phyloP scores from a whole-genome alignment of 2,329 filamentous ascomycete species.

The Trichoderma sp. region DNA sequence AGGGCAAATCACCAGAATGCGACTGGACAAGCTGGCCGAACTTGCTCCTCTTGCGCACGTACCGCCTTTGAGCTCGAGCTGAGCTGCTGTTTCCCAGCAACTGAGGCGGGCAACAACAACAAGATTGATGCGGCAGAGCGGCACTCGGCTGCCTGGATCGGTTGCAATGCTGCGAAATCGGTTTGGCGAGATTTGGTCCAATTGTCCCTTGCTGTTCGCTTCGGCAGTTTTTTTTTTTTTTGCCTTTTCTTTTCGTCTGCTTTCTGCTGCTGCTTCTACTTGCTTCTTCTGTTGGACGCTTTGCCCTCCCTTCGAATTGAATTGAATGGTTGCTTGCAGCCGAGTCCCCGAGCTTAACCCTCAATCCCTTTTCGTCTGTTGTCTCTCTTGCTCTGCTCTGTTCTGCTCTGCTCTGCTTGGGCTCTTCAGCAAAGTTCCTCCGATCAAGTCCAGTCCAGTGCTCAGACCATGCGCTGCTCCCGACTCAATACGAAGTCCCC shows the following conservation, averaged over 20 bases:
- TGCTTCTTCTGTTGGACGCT: neutral
- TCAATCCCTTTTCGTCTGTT: neutral
- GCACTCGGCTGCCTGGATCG: neutral
- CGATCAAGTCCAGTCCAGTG: neutral
- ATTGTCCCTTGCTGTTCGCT: neutral
- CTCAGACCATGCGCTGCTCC: conserved; percentile 17
- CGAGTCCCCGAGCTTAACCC: neutral
- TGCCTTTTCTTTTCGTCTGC: neutral
- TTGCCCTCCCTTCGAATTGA: neutral
- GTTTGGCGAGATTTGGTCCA: neutral
- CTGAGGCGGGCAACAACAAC: neutral
- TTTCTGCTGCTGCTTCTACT: neutral
- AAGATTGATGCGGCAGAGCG: neutral
- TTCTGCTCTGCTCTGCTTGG: neutral
- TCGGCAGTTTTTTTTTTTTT: neutral
- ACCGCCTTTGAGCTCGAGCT: conserved; percentile 3
- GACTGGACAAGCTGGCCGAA: neutral
- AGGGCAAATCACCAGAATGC: neutral
- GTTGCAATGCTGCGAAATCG: neutral
- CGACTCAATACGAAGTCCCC: neutral
- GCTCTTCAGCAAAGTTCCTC: neutral
- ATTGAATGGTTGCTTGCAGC: neutral
- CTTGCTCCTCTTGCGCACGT: neutral
- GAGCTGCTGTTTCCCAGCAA: conserved; percentile 5
- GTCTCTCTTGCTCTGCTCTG: neutral